Evolutionary conservation across 140 eudicot genomes (phyloP).

Genomic region (Cichorium intybus): DNA sequence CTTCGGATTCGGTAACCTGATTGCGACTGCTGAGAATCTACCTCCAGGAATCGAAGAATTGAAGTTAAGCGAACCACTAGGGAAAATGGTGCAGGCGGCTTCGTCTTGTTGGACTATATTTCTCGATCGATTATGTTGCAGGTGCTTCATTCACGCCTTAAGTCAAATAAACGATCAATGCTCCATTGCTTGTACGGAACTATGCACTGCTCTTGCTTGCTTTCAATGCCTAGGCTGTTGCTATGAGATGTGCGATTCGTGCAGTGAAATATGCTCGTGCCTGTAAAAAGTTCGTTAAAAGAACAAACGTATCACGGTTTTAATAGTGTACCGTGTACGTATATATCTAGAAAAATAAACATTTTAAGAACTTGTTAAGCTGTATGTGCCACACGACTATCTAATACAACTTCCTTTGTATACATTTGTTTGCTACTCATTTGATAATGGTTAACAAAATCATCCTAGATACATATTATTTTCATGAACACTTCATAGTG

Average conservation of each 20-base stretch:
- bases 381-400: background rate
- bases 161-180: conserved; percentile 54
- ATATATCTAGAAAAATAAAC: background rate
- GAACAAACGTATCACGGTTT: background rate
- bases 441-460: background rate
- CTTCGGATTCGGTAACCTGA: conserved; percentile 67
- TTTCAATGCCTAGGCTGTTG: conserved; percentile 65
- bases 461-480: too few relatives aligned
- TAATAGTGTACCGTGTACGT: background rate
- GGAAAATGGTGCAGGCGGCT: conserved; percentile 54
- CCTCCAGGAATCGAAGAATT: conserved; percentile 53
- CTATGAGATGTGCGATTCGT: conserved; percentile 55
- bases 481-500: too few relatives aligned
- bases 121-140: conserved; percentile 61
- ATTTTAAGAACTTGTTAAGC: background rate
- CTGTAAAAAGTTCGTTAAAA: conserved; percentile 6
- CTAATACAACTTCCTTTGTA: background rate
- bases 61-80: conserved; percentile 46
- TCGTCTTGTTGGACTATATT: conserved; percentile 37
- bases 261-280: conserved; percentile 34
- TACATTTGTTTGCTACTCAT: background rate
- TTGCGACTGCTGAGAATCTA: conserved; percentile 56
- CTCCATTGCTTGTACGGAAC: conserved; percentile 52
- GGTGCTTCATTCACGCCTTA: conserved; percentile 67
- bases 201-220: conserved; percentile 78